These are phyloP conservation scores for Cladophialophora carrionii DNA, from an alignment of 2,329 filamentous ascomycete genomes.

Conservation along the genomic window DNA sequence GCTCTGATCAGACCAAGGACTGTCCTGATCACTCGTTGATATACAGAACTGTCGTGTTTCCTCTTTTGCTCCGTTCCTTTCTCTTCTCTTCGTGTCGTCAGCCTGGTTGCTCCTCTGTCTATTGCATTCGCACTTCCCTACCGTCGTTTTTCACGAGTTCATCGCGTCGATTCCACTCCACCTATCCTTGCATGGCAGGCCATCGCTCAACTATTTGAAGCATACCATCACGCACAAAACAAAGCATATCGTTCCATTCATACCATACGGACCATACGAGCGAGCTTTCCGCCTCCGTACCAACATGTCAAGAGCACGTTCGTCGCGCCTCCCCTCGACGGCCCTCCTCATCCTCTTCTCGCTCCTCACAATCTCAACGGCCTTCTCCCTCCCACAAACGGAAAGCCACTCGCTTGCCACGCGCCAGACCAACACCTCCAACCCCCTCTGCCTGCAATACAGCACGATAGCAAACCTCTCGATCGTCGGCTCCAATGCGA, in stretches of 20 bases:
- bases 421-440: conserved; percentile 15
- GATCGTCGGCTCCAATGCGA: conserved; percentile 30
- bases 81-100: conserved; percentile 3
- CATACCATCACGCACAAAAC: neutral
- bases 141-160: neutral
- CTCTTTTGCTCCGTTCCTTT: conserved; percentile 1
- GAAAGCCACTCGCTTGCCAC: conserved; percentile 11
- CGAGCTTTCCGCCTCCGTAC: neutral
- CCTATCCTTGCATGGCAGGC: neutral
- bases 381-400: conserved; percentile 23
- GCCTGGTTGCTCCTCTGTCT: conserved; percentile 6
- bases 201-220: neutral
- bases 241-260: neutral
- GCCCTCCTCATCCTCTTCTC: conserved; percentile 23
- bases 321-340: neutral
- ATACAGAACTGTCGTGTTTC: neutral
- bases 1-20: neutral
- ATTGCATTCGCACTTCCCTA: neutral
- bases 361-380: conserved; percentile 22
- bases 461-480: conserved; percentile 32
- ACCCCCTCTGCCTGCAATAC: conserved; percentile 22
- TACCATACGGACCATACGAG: neutral
- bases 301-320: conserved; percentile 18
- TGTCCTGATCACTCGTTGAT: neutral
- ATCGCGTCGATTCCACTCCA: neutral